A percentile compares a stretch with the other conserved stretches of the same genome.
Conservation (phyloP, 108 stramenopile species). For the Seminavis robusta region DNA sequence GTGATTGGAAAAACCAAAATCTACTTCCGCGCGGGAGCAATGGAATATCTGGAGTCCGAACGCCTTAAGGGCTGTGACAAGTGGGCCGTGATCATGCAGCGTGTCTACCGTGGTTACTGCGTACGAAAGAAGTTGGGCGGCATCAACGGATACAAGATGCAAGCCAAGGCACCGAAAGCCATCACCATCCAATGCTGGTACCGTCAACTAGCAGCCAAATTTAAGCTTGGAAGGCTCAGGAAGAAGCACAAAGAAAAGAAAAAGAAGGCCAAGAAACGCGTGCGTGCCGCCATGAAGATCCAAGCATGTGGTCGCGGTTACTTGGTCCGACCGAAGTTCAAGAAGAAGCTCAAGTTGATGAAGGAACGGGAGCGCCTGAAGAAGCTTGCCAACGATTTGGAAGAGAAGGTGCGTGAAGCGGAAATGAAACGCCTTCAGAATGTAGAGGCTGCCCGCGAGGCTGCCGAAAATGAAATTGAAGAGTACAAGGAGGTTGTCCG, state of each 20-base stretch:
- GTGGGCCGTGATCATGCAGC: conserved; percentile 26
- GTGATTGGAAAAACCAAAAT: conserved; percentile 68
- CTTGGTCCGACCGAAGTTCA: conserved; percentile 47
- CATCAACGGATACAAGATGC: conserved; percentile 21
- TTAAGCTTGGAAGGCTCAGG: conserved; percentile 3
- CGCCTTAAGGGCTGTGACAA: conserved; percentile 37
- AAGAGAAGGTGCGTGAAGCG: conserved; percentile 43
- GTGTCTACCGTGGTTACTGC: conserved; percentile 25
- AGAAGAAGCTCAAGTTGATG: conserved; percentile 46
- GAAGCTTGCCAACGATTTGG: conserved; percentile 31
- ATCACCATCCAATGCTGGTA: conserved; percentile 12
- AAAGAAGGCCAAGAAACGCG: conserved; percentile 31
- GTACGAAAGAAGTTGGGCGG: conserved; percentile 11
- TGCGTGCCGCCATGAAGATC: conserved; percentile 45
- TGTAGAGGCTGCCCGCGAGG: conserved; percentile 34
- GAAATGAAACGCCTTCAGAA: conserved; percentile 40
- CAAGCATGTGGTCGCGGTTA: conserved; percentile 62
- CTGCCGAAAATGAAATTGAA: conserved; percentile 35
- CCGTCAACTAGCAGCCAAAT: conserved; percentile 7
- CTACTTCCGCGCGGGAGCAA: conserved; percentile 73
- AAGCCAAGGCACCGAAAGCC: conserved; percentile 17
- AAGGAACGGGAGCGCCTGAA: conserved; percentile 40
- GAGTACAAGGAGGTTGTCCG: conserved; percentile 40
- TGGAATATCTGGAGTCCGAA: conserved; percentile 64
- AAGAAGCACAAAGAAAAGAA: conserved; percentile 3